phyloP scores from a whole-genome alignment of 257 asterid species.

The Primulina tabacum region DNA sequence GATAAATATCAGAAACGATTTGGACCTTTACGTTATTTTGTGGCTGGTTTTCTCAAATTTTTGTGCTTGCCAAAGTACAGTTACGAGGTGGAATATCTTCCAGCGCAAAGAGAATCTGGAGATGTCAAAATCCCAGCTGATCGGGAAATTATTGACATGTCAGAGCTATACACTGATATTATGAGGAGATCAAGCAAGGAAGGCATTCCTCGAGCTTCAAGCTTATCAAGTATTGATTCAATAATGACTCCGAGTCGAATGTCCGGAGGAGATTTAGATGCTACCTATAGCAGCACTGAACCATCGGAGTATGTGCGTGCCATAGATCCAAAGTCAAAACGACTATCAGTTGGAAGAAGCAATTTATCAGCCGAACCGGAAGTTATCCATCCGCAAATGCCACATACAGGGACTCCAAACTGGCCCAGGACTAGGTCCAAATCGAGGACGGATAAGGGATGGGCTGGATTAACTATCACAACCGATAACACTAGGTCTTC shows the following conservation, averaged over 20 bases:
- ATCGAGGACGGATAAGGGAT: slow-evolving; percentile 73
- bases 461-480: slow-evolving; percentile 54
- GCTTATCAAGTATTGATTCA: slow-evolving; percentile 92
- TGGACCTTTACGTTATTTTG: slow-evolving; percentile 93
- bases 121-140: slow-evolving; percentile 51
- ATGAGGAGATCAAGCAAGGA: slow-evolving; percentile 93
- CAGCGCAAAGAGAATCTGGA: slow-evolving; percentile 51
- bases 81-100: slow-evolving; percentile 90
- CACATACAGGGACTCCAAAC: slow-evolving; percentile 73
- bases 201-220: slow-evolving; percentile 94
- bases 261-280: slow-evolving; percentile 70
- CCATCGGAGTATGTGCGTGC: slow-evolving; percentile 96
- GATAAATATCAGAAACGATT: slow-evolving; percentile 90
- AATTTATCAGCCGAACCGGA: slow-evolving; percentile 70
- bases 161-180: slow-evolving; percentile 83
- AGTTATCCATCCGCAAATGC: slow-evolving; percentile 81
- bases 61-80: slow-evolving; percentile 90
- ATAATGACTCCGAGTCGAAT: slow-evolving; percentile 82
- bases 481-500: slow-evolving; percentile 66
- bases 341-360: slow-evolving; percentile 77
- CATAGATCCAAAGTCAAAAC: slow-evolving; percentile 83
- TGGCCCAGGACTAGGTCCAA: slow-evolving; percentile 94
- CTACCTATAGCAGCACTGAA: slow-evolving; percentile 78
- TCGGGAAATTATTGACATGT: slow-evolving; percentile 63
- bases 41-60: slow-evolving; percentile 92